Evolutionary conservation across 225 moss, liverwort and hornwort genomes (phyloP), one percentile per base, ranked within the genome.

Genomic region (Bryum argenteum): DNA sequence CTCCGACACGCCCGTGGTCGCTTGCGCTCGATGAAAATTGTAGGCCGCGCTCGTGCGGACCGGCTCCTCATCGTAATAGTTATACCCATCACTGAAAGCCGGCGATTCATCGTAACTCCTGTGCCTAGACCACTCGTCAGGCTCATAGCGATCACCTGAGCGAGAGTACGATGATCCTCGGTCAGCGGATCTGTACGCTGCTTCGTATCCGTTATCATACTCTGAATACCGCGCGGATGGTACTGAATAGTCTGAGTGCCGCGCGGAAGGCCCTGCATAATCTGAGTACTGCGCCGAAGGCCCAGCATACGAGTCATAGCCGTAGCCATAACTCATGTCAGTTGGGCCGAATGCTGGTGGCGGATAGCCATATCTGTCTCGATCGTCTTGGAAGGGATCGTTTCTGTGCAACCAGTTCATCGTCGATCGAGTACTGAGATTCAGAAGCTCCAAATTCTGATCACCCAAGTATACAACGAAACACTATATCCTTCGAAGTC

Each of bases 321-420:
- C 81, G 28, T 55, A 56, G 28, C 62, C 74, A 48, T 70, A 61
- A 56, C 52, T 77, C 77, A 60, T 21, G 40, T 81, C 81, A 1
- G 59, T 55, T 47, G 47, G 77, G 38, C 66, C 66, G 11, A 22
- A 61, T 13, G 70, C 55, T 11, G 48, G 70, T 17, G 81, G 41
- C 1, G 73, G 41, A 18, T 74, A 78, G 21, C 78, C 70, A 51
- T 74, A 80, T 39, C 80, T 45, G 47, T 67, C 85, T 19, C 62
- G 66, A 20, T 40, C 77, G 16, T 61, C 65, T 9, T 81, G 73
- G 18, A 85, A 85, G 0, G 82, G 79, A 21, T 85, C 56, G 59
- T 74, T 79, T 33, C 65, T 79, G 53, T 65, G 28, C 48, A 85
- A 48, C 85, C 85, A 85, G 47, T 79, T 82, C 85, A 85, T 85